A percentile compares a stretch with the other conserved stretches of the same genome.
Evolutionary conservation across 495 filamentous ascomycete species (phyloP).

Genomic region (Poronia punctata): DNA sequence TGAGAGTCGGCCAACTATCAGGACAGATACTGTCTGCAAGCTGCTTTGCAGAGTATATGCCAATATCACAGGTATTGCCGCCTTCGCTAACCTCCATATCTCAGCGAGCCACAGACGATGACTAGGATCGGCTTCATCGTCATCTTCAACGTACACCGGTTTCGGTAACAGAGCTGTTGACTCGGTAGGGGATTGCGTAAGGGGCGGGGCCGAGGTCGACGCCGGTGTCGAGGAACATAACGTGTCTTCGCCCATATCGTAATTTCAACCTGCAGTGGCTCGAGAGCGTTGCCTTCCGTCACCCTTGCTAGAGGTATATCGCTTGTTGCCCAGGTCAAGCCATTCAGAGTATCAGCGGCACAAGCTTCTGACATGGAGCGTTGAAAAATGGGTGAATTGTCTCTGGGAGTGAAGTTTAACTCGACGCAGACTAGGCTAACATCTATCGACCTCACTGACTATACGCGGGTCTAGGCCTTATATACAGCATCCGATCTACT

Average conservation of each 20-base stretch:
- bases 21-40: conserved; percentile 75
- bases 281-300: conserved; percentile 23
- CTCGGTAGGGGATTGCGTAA: conserved; percentile 26
- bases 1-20: conserved; percentile 72
- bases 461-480: too few relatives aligned
- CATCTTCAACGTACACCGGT: conserved; percentile 6
- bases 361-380: too few relatives aligned
- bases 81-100: conserved; percentile 59
- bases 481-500: too few relatives aligned
- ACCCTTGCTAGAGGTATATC: conserved; percentile 30
- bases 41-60: conserved; percentile 88
- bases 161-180: conserved; percentile 45
- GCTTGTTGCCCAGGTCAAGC: too few relatives aligned
- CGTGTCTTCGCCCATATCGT: conserved; percentile 1
- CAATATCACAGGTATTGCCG: conserved; percentile 74
- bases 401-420: too few relatives aligned
- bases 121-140: conserved; percentile 2
- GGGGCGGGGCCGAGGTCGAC: conserved; percentile 3
- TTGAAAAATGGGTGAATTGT: too few relatives aligned
- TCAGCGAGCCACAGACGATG: conserved; percentile 46
- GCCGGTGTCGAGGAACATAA: conserved; percentile 4
- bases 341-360: too few relatives aligned
- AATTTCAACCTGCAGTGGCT: conserved; percentile 7
- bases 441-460: too few relatives aligned
- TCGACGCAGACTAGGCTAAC: too few relatives aligned